Base-by-base conservation (phyloP, 345 rosid genomes). In the Microcos paniculata region DNA sequence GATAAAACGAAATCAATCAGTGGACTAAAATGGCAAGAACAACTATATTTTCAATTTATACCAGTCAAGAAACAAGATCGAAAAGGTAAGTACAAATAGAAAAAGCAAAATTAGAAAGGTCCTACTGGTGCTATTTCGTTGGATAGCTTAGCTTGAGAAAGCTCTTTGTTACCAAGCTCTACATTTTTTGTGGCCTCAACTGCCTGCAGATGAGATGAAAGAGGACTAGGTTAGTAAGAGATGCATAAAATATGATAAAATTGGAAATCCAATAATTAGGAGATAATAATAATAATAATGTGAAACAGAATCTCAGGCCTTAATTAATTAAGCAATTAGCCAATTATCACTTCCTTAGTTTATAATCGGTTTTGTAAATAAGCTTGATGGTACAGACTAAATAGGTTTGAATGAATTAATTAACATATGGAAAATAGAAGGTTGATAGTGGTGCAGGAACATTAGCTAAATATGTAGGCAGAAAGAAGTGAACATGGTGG, bases 21-120 rank as follows among this genome's bases (percentile, higher is more conserved):
- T 18, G 43, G 1, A 69, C 13, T 69, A 48, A 19, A 69, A 69
- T 63, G 49, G 69, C n/a, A 46, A 46, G 58, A 70, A 31, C 30
- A 30, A 51, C 28, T 18, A 13, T 46, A 9, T 40, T 23, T 67
- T 84, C 80, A 96, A 70, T 88, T 88, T 86, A 80, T 92, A 96
- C 98, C 97, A 88, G 82, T 92, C 98, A 38, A 96, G 97, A 85
- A 96, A 94, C 83, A 96, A 85, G 76, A 96, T 84, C 21, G 94
- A 89, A 78, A 93, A 93, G 11, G 95, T 92, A 74, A 93, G 94
- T 46, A 92, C 95, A 85, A 92, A 84, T 38, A 93, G 81, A 80
- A 93, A 93, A 61, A 92, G 89, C 81, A 92, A 71, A 68, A n/a
- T n/a, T n/a, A 92, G 93, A 83, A 96, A 91, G 28, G 98, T 96